Conservation (phyloP, 306 rosid species). For the Castanea crenata region DNA sequence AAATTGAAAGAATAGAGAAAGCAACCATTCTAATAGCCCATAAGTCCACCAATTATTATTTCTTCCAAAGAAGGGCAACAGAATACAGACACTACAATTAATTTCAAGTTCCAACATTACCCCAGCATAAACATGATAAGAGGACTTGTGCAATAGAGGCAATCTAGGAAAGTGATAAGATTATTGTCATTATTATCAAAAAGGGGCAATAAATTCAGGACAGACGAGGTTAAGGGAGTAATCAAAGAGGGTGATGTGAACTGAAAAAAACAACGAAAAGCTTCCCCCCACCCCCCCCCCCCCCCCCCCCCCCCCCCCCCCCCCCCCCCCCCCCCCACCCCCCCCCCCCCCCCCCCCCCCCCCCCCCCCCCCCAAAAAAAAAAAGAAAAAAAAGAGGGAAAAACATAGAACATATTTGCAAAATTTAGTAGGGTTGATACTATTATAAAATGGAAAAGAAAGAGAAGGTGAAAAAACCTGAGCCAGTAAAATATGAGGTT, state of each 20-base stretch:
- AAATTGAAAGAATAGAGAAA: not conserved
- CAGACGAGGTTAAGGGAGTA: not conserved
- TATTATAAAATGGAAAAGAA: not conserved
- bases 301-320: too few relatives aligned
- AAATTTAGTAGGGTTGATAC: not conserved
- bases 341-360: too few relatives aligned
- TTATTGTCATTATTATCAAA: not conserved
- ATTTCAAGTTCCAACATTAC: not conserved
- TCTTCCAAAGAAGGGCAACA: not conserved
- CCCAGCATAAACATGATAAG: not conserved
- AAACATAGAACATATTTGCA: not conserved
- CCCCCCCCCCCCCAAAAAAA: too few relatives aligned
- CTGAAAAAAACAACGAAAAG: too few relatives aligned
- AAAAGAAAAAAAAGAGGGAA: too few relatives aligned
- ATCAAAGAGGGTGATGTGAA: too few relatives aligned
- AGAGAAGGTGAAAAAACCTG: slow-evolving; percentile 50
- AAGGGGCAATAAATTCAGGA: not conserved
- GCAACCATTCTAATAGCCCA: not conserved
- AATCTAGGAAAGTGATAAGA: not conserved
- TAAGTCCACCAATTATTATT: not conserved
- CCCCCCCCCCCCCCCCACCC: too few relatives aligned
- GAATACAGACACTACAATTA: not conserved
- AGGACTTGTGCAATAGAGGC: not conserved
- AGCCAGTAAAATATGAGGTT: slow-evolving; percentile 75
- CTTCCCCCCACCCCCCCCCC: too few relatives aligned